These are phyloP conservation scores for Schizothecium vesticola DNA, from an alignment of 495 filamentous ascomycete genomes.

Conservation along the genomic window DNA sequence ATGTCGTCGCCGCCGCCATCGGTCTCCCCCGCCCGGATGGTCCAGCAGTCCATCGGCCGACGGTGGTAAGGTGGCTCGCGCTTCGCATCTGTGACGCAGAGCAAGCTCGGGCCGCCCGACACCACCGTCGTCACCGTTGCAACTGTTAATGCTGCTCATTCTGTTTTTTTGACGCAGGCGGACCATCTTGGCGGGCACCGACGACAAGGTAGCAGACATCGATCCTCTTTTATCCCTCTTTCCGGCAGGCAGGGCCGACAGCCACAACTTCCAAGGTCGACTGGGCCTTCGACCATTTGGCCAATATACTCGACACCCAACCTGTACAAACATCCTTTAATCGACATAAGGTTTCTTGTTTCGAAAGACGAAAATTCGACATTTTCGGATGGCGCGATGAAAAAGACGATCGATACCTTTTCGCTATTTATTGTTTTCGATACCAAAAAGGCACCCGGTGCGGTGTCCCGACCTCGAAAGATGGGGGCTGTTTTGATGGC, in stretches of 20 bases:
- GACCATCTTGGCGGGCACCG: conserved; percentile 39
- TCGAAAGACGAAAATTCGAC: conserved; percentile 29
- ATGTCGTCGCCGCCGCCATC: conserved; percentile 88
- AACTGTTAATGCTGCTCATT: conserved; percentile 25
- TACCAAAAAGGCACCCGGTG: conserved; percentile 21
- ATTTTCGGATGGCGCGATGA: conserved; percentile 33
- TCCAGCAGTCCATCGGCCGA: conserved; percentile 45
- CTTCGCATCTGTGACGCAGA: conserved; percentile 30
- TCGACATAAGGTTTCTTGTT: conserved; percentile 28
- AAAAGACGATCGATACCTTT: conserved; percentile 35
- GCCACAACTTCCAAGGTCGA: conserved; percentile 20
- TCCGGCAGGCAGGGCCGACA: conserved; percentile 28
- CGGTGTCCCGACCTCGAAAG: conserved; percentile 32
- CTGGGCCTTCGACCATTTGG: conserved; percentile 29
- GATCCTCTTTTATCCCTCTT: conserved; percentile 24
- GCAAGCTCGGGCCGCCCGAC: conserved; percentile 19
- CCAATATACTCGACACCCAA: conserved; percentile 18
- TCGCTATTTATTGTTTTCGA: conserved; percentile 21
- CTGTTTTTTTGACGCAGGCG: conserved; percentile 22
- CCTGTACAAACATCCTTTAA: conserved; percentile 34
- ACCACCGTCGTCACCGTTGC: conserved; percentile 31
- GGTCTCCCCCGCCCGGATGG: conserved; percentile 81
- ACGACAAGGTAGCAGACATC: conserved; percentile 31
- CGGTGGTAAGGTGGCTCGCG: conserved; percentile 42
- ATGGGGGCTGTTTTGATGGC: conserved; percentile 24